A percentile compares a stretch with the other conserved stretches of the same genome.
Evolutionary conservation across 139 green algal genomes (phyloP).

Genomic region (Picochlorum sp.): DNA sequence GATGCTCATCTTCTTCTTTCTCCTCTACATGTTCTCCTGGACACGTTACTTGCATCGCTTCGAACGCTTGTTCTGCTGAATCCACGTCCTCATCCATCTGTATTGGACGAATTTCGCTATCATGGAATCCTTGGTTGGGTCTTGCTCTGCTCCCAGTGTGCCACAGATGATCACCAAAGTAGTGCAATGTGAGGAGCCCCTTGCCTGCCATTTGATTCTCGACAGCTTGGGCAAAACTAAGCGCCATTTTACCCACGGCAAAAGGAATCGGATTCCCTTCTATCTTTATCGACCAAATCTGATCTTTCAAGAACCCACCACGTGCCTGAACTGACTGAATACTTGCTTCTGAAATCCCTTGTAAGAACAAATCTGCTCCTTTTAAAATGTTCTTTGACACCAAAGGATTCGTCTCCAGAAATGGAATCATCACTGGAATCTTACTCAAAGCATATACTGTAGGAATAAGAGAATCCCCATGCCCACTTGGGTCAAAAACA

Average conservation of each 20-base stretch:
- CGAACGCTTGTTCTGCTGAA: background rate
- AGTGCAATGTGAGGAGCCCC: conserved; percentile 20
- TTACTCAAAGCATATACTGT: conserved; percentile 26
- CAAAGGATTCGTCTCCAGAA: conserved; percentile 15
- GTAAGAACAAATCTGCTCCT: conserved; percentile 32
- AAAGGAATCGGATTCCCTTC: conserved; percentile 28
- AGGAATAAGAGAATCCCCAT: conserved; percentile 20
- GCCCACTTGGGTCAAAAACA: conserved; percentile 31
- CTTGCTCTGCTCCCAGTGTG: conserved; percentile 13
- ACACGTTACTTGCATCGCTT: background rate
- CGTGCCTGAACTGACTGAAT: background rate
- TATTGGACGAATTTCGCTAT: conserved; percentile 7
- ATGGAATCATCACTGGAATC: conserved; percentile 15
- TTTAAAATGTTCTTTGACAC: conserved; percentile 14
- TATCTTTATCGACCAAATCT: conserved; percentile 13
- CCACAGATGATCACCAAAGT: conserved; percentile 28
- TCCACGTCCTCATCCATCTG: background rate
- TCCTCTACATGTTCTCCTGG: background rate
- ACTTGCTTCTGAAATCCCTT: conserved; percentile 12
- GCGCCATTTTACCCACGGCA: conserved; percentile 26
- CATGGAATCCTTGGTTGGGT: conserved; percentile 27
- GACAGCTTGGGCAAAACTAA: conserved; percentile 16
- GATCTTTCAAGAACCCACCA: conserved; percentile 23
- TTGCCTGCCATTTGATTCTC: conserved; percentile 22
- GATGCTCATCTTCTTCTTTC: background rate